Evolutionary conservation across 2,329 filamentous ascomycete species (phyloP).

Genomic region (Ascocoryne sarcoides): DNA sequence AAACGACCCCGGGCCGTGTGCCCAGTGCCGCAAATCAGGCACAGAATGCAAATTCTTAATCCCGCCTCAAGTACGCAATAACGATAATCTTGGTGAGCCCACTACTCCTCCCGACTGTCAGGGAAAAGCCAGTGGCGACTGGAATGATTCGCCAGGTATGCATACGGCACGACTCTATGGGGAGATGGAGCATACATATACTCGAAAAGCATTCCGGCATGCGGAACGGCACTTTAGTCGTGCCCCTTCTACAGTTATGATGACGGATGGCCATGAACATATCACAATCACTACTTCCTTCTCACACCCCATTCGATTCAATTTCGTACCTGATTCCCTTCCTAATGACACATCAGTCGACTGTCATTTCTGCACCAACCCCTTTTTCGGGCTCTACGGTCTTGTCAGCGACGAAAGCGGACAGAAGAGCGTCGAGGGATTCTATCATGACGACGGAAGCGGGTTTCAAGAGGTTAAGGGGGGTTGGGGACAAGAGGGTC

Average conservation of each 20-base stretch:
- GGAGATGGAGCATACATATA: neutral
- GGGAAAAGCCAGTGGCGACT: neutral
- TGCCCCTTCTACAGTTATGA: no score
- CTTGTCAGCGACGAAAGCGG: constrained; percentile 4
- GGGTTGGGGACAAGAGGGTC: constrained; percentile 11
- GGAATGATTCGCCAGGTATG: no score
- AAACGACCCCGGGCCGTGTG: constrained; percentile 16
- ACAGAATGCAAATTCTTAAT: constrained; percentile 14
- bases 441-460: constrained; percentile 5
- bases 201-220: neutral
- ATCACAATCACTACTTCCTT: constrained; percentile 20
- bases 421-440: constrained; percentile 13
- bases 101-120: neutral
- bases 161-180: no score
- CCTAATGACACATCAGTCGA: constrained; percentile 12
- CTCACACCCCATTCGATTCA: constrained; percentile 25
- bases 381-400: constrained; percentile 23
- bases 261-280: no score
- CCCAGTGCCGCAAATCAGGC: constrained; percentile 6
- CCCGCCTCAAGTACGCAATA: neutral
- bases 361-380: constrained; percentile 15
- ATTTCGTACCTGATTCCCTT: constrained; percentile 12
- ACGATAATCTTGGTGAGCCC: neutral
- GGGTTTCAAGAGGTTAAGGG: constrained; percentile 20
- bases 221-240: neutral